Evolutionary conservation across 1,284 basidiomycete genomes (phyloP), one percentile per base, ranked within the genome.

Genomic region (Ganoderma meredithae): DNA sequence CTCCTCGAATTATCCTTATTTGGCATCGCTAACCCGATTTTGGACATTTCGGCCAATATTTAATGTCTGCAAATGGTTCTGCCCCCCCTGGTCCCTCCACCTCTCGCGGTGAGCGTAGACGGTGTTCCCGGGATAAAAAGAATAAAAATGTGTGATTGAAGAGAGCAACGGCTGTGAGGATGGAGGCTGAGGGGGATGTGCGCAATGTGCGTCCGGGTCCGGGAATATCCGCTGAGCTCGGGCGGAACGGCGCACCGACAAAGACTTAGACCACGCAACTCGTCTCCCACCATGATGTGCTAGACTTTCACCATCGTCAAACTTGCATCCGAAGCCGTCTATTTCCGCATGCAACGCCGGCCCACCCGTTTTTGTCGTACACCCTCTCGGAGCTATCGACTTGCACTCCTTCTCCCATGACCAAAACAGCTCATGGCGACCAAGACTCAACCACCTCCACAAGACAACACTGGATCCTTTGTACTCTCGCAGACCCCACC

Each of bases 381-480:
- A 49, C 39, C 27, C 47, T 60, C 44, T 49, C n/a, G 13, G 40
- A 62, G 15, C 33, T 52, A 55, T 52, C 36, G 25, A 33, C 53
- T 12, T 22, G 31, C 19, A 15, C 59, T 44, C 31, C 44, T n/a
- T 63, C 52, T 62, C 65, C 64, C 65, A 63, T 70, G 62, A 64
- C 63, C 59, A 62, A 44, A 52, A 13, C 19, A 65, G 59, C 33
- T 43, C 66, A 79, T 78, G 77, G 71, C 79, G 27, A 69, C 76
- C 62, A 81, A 76, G 67, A 67, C 73, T 12, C 68, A 73, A 44
- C 62, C 67, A n/a, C 43, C 68, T 17, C 69, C 75, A 5, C 75
- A 79, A 64, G 80, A 80, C 65, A 79, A 74, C 70, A 79, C 78
- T 22, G 80, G 78, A n/a, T 74, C 79, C 8, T 71, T 74, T 47